Base-by-base conservation (phyloP, 345 rosid species). In the Citropsis articulata region DNA sequence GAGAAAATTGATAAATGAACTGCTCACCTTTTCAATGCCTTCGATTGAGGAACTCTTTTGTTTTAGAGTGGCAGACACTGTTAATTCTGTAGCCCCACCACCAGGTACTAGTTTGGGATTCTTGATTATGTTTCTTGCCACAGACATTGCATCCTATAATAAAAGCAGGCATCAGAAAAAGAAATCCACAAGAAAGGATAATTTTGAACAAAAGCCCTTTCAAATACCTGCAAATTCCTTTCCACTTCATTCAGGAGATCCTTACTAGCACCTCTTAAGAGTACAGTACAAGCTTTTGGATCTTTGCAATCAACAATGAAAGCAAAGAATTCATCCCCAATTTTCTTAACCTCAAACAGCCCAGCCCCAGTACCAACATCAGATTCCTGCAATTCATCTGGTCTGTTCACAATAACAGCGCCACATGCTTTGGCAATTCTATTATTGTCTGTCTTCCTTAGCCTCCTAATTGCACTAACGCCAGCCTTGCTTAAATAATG, bases 341-440 rank as follows among this genome's bases (percentile, higher is more conserved):
- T 93, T 83, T 95, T 92, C 90, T 88, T 93, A 65, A 95, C 97
- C 87, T 93, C 99, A 82, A 95, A 95, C 56, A 93, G 81, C 67
- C 99, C 98, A 71, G 99, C 98, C 38, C 98, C 94, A 0, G 97
- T 92, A 69, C 99, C 99, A 60, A 95, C 90, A 87, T 95, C 99
- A 75, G 99, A 91, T 82, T 93, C 98, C 86, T 95, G 99, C 84
- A 95, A 75, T 78, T 95, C 98, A 79, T 95, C 98, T 1, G 99
- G 96, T 78, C 97, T 88, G 80, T 95, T 93, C 60, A 93, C 99
- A 83, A 95, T 90, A 40, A 93, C 96, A 75, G 99, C 99, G 28
- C 99, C 98, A 77, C 97, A 91, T 2, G 97, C 98, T 88, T 91
- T 95, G 18, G 99, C 99, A 75, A 95, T 93, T 83, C 99, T 90